These are phyloP conservation scores for Cryptococcus hybrid DNA, from an alignment of 1,284 basidiomycete genomes.

Conservation along the genomic window DNA sequence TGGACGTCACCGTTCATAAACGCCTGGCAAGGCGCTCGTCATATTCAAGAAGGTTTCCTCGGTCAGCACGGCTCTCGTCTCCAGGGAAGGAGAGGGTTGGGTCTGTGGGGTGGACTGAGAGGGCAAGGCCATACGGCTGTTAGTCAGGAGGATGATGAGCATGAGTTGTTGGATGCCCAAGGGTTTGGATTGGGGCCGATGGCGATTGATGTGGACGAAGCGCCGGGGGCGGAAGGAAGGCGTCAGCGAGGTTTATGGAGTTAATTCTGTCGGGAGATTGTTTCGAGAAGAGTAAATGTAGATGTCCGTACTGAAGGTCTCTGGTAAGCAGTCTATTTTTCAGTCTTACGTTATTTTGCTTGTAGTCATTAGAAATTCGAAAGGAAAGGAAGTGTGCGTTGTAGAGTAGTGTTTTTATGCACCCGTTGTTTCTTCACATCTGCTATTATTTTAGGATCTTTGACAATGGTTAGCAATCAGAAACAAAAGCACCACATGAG, in stretches of 20 bases:
- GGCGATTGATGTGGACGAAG: slow-evolving; percentile 10
- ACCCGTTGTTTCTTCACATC: too few species aligned
- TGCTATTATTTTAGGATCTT: too few species aligned
- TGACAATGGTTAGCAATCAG: too few species aligned
- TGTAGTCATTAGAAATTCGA: not conserved
- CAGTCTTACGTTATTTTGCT: not conserved
- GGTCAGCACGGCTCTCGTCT: slow-evolving; percentile 30
- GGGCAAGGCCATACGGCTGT: slow-evolving; percentile 30
- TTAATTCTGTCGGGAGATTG: not conserved
- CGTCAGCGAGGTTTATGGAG: slow-evolving; percentile 20
- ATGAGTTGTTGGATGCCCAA: slow-evolving; percentile 43
- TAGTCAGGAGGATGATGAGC: slow-evolving; percentile 20
- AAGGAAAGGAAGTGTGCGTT: too few species aligned
- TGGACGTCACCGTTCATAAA: slow-evolving; percentile 37
- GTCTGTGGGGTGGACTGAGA: slow-evolving; percentile 10
- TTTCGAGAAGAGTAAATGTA: not conserved
- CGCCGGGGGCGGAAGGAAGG: slow-evolving; percentile 4
- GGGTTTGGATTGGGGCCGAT: slow-evolving; percentile 41
- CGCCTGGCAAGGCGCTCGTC: slow-evolving; percentile 31
- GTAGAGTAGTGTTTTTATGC: too few species aligned
- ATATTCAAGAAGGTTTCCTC: slow-evolving; percentile 43
- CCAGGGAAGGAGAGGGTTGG: not conserved
- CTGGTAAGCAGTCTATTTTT: too few species aligned
- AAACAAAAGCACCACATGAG: too few species aligned
- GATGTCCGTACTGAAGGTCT: not conserved